Evolutionary conservation across 805 yeast genomes (phyloP).

Genomic region (Kuraishia hungarica): DNA sequence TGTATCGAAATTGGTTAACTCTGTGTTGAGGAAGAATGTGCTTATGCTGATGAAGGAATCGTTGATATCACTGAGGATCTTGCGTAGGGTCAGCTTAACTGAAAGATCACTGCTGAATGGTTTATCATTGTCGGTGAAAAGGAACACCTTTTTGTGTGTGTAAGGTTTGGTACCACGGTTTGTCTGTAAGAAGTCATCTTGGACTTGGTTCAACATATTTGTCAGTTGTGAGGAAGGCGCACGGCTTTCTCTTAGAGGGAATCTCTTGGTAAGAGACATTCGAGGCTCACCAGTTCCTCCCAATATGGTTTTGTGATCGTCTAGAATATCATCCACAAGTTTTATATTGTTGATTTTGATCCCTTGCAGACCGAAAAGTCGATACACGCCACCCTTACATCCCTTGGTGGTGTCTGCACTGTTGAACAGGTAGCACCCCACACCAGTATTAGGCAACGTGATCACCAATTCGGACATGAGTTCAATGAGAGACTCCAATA

Average conservation of each 20-base stretch:
- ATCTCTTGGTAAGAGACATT: conserved; percentile 13
- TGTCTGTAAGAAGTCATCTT: conserved; percentile 43
- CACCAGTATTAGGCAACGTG: conserved; percentile 57
- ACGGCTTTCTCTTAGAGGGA: conserved; percentile 16
- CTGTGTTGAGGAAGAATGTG: conserved; percentile 52
- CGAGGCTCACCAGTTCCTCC: conserved; percentile 7
- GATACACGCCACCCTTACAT: conserved; percentile 34
- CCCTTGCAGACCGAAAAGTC: conserved; percentile 43
- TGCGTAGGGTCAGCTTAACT: conserved; percentile 40
- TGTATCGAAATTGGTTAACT: conserved; percentile 30
- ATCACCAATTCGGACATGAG: conserved; percentile 60
- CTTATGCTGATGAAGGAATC: conserved; percentile 42
- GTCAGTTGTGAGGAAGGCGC: conserved; percentile 24
- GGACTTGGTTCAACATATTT: conserved; percentile 38
- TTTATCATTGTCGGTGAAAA: conserved; percentile 68
- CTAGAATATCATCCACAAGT: conserved; percentile 37
- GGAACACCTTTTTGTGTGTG: conserved; percentile 50
- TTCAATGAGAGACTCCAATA: conserved; percentile 49
- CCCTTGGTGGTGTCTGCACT: conserved; percentile 23
- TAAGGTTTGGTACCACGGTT: conserved; percentile 32
- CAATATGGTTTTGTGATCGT: conserved; percentile 26
- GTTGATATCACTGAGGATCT: conserved; percentile 51
- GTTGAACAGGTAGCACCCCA: conserved; percentile 64
- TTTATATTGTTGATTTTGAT: conserved; percentile 54
- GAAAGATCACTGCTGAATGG: conserved; percentile 42